These are phyloP conservation scores for Lactifluus hygrophoroides DNA, from an alignment of 768 basidiomycete species.

Conservation along the genomic window DNA sequence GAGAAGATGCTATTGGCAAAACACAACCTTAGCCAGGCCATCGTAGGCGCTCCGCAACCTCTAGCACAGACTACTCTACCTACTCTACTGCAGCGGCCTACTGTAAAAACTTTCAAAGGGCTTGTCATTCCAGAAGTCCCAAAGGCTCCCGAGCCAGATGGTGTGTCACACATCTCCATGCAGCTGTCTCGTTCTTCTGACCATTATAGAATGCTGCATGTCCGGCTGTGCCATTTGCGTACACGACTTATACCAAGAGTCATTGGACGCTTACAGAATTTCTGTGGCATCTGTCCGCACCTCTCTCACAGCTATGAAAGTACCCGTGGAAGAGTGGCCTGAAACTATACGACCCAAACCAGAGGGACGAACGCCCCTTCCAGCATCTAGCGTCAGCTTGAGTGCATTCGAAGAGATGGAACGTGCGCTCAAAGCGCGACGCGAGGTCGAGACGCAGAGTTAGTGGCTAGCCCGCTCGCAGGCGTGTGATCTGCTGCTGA, in stretches of 20 bases:
- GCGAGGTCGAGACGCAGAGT: slow-evolving; percentile 19
- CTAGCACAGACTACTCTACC: not conserved
- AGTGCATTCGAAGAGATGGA: slow-evolving; percentile 72
- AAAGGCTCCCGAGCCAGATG: slow-evolving; percentile 54
- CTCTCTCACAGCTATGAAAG: slow-evolving; percentile 37
- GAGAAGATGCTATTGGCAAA: slow-evolving; percentile 46
- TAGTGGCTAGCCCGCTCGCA: slow-evolving; percentile 3
- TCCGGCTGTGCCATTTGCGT: slow-evolving; percentile 90
- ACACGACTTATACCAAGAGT: slow-evolving; percentile 79
- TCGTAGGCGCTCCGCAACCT: slow-evolving; percentile 9
- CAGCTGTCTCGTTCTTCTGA: not conserved
- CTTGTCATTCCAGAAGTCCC: slow-evolving; percentile 56
- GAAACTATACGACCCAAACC: slow-evolving; percentile 30
- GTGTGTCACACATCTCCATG: slow-evolving; percentile 31
- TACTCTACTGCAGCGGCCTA: not conserved
- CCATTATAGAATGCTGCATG: slow-evolving; percentile 81
- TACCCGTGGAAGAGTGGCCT: slow-evolving; percentile 66
- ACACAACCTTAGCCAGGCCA: slow-evolving; percentile 28
- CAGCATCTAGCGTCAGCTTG: slow-evolving; percentile 29
- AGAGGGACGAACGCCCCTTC: slow-evolving; percentile 22
- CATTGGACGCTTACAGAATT: slow-evolving; percentile 51
- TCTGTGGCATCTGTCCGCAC: slow-evolving; percentile 42
- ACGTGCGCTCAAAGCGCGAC: slow-evolving; percentile 42
- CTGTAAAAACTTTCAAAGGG: slow-evolving; percentile 37
- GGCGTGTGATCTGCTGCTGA: slow-evolving; percentile 14